A percentile compares a stretch with the other conserved stretches of the same genome.
These are phyloP conservation scores for Phytophthora pisi DNA, from an alignment of 352 stramenopile genomes.

Conservation along the genomic window DNA sequence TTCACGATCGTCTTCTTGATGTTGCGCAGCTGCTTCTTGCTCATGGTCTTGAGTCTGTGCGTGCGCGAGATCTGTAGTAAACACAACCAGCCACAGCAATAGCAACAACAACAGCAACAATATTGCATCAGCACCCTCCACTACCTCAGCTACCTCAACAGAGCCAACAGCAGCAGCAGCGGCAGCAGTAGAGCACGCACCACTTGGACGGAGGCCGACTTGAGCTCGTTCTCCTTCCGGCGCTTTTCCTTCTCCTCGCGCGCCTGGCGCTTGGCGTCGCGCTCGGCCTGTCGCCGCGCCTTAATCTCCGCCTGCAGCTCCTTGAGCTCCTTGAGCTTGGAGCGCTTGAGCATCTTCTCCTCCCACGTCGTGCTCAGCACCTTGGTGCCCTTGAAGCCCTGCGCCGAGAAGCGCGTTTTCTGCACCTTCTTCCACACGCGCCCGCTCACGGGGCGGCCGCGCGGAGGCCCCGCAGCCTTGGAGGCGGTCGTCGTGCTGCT, in stretches of 20 bases:
- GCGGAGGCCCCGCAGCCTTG: slow-evolving; percentile 36
- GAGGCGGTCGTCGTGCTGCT: slow-evolving; percentile 10
- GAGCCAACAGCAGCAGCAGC: neutral
- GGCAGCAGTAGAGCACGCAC: slow-evolving; percentile 42
- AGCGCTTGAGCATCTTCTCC: slow-evolving; percentile 80
- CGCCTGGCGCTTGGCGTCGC: slow-evolving; percentile 74
- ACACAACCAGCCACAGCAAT: slow-evolving; percentile 8
- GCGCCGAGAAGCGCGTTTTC: slow-evolving; percentile 77
- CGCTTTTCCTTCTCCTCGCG: slow-evolving; percentile 89
- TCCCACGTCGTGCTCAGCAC: slow-evolving; percentile 90
- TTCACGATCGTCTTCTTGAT: slow-evolving; percentile 93
- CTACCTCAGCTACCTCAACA: neutral
- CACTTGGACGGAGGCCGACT: slow-evolving; percentile 87
- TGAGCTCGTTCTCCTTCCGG: slow-evolving; percentile 90
- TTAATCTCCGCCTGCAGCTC: slow-evolving; percentile 86
- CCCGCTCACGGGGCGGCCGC: slow-evolving; percentile 73
- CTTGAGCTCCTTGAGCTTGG: slow-evolving; percentile 85
- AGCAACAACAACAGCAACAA: slow-evolving; percentile 10
- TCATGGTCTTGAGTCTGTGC: slow-evolving; percentile 91
- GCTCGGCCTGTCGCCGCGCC: slow-evolving; percentile 66
- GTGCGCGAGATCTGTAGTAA: slow-evolving; percentile 76
- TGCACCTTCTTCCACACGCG: slow-evolving; percentile 87
- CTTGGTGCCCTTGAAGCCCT: slow-evolving; percentile 77
- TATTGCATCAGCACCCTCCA: neutral
- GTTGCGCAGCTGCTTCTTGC: slow-evolving; percentile 93